Percentiles rank a stretch among this genome's conserved stretches.
phyloP scores from a whole-genome alignment of 306 rosid species.

The Sicyos baderoa region DNA sequence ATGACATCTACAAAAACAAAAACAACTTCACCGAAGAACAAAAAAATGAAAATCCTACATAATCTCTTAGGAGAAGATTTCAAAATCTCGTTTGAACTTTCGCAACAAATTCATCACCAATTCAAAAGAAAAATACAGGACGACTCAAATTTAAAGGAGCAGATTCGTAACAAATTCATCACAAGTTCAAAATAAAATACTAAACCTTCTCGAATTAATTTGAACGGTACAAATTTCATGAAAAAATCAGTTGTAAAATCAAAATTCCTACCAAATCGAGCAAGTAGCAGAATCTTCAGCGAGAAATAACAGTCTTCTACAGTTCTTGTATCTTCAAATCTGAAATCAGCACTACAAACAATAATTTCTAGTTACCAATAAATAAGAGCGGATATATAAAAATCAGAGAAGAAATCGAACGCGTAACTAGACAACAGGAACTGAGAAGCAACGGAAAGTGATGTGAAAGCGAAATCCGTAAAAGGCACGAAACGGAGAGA shows the following conservation, averaged over 20 bases:
- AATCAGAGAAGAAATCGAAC: not conserved
- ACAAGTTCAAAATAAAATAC: too few species aligned
- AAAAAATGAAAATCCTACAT: not conserved
- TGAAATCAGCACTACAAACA: not conserved
- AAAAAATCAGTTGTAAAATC: not conserved
- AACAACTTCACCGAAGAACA: not conserved
- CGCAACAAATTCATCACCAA: not conserved
- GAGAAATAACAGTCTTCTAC: not conserved
- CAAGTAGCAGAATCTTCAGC: not conserved
- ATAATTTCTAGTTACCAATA: not conserved
- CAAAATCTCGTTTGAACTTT: not conserved
- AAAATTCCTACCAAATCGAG: constrained; percentile 5
- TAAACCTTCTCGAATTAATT: too few species aligned
- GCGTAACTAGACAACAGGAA: constrained; percentile 2
- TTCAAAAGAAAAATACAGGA: not conserved
- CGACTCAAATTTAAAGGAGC: too few species aligned
- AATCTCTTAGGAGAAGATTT: not conserved
- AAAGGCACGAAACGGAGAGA: constrained; percentile 53
- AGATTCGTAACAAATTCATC: too few species aligned
- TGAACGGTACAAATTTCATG: too few species aligned
- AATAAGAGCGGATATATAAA: not conserved
- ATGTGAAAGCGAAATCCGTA: constrained; percentile 34
- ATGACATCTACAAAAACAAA: constrained; percentile 35
- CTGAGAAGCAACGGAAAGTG: constrained; percentile 21
- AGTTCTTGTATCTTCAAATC: not conserved